These are phyloP conservation scores for Ascochyta lentis DNA, from an alignment of 2,329 filamentous ascomycete genomes.

Conservation along the genomic window DNA sequence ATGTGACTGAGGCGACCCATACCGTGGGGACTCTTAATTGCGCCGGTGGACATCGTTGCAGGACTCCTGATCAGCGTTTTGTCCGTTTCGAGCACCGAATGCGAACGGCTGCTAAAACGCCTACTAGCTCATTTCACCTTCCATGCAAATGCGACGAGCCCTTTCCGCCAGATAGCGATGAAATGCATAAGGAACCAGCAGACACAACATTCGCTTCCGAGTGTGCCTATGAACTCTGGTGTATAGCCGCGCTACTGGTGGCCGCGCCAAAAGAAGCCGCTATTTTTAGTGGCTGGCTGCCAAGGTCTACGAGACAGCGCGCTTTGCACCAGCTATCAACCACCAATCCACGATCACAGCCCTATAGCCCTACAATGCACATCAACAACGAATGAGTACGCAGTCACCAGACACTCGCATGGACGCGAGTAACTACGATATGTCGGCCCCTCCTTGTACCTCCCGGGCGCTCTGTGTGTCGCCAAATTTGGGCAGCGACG, in stretches of 20 bases:
- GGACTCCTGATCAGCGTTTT: conserved; percentile 2
- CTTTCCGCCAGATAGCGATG: not conserved
- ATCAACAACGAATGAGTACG: conserved; percentile 16
- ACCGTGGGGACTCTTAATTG: conserved; percentile 15
- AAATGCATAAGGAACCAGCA: conserved; percentile 2
- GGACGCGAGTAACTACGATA: conserved; percentile 17
- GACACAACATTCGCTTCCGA: conserved; percentile 5
- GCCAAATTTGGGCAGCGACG: conserved; percentile 9
- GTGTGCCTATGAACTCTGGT: conserved; percentile 1
- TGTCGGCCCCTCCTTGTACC: conserved; percentile 25
- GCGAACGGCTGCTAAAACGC: conserved; percentile 13
- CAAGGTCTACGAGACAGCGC: conserved; percentile 27
- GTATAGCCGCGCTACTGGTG: conserved; percentile 6
- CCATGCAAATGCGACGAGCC: conserved; percentile 1
- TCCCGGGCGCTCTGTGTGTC: conserved; percentile 18
- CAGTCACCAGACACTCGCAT: conserved; percentile 8
- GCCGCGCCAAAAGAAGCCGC: conserved; percentile 14
- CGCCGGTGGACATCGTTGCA: conserved; percentile 7
- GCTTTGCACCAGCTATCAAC: conserved; percentile 13
- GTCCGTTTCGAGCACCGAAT: conserved; percentile 5
- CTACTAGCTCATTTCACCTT: not conserved
- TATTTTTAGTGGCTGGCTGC: conserved; percentile 38
- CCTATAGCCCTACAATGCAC: conserved; percentile 31
- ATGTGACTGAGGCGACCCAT: conserved; percentile 23
- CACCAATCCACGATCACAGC: conserved; percentile 13